Evolutionary conservation across 371 early-diverging fungal species (phyloP).

Genomic region (Mucor ambiguus): DNA sequence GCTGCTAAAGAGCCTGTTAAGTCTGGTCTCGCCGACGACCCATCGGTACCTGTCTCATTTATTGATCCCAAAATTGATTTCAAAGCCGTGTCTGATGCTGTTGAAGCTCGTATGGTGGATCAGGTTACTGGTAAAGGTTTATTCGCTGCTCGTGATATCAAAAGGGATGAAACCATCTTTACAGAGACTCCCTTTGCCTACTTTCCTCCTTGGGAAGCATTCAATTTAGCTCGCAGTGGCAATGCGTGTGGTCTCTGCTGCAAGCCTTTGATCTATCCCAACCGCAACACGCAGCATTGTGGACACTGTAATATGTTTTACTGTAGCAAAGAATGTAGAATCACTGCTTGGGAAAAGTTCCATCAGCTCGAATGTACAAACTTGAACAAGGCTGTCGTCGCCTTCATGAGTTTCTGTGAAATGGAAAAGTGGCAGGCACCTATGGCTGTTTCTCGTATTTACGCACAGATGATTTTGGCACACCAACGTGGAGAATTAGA

Average conservation of each 20-base stretch:
- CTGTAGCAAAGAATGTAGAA: slow-evolving; percentile 57
- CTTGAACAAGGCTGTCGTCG: slow-evolving; percentile 48
- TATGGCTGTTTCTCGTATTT: slow-evolving; percentile 62
- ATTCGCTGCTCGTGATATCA: slow-evolving; percentile 61
- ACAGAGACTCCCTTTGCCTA: slow-evolving; percentile 66
- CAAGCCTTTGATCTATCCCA: slow-evolving; percentile 45
- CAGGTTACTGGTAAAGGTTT: slow-evolving; percentile 66
- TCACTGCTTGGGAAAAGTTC: slow-evolving; percentile 57
- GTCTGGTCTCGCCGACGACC: slow-evolving; percentile 56
- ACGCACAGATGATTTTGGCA: slow-evolving; percentile 59
- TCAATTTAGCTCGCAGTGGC: slow-evolving; percentile 45
- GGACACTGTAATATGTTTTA: slow-evolving; percentile 55
- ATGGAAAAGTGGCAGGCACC: slow-evolving; percentile 60
- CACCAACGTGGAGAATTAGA: slow-evolving; percentile 58
- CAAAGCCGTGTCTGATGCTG: slow-evolving; percentile 35
- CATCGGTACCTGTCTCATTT: slow-evolving; percentile 64
- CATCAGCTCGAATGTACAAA: slow-evolving; percentile 59
- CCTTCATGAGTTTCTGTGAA: slow-evolving; percentile 54
- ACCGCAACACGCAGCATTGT: slow-evolving; percentile 48
- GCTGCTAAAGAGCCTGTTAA: slow-evolving; percentile 28
- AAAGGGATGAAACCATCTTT: slow-evolving; percentile 55
- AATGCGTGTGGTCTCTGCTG: slow-evolving; percentile 66
- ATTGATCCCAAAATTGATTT: slow-evolving; percentile 62
- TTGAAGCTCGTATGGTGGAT: slow-evolving; percentile 59
- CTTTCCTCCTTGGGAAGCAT: slow-evolving; percentile 67